Percentiles rank a stretch among this genome's conserved stretches.
Evolutionary conservation across 2,329 filamentous ascomycete genomes (phyloP).

Genomic region (Geosmithia putterillii): DNA sequence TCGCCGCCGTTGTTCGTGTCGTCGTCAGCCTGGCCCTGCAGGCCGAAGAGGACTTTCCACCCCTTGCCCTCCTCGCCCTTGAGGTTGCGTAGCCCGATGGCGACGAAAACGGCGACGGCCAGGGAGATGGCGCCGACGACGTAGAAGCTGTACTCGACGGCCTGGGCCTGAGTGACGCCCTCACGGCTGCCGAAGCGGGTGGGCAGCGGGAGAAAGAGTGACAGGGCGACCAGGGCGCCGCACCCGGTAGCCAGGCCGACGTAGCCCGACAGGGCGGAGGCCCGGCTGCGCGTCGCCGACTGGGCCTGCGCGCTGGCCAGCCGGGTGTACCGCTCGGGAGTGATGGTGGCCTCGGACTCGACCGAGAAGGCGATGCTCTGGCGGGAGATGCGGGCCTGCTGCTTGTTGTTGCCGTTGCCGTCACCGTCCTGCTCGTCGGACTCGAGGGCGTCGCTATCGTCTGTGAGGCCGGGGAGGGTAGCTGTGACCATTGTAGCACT

Average conservation of each 20-base stretch:
- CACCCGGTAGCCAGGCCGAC: constrained; percentile 90
- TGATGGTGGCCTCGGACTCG: constrained; percentile 65
- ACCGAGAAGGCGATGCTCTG: constrained; percentile 54
- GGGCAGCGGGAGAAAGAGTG: constrained; percentile 76
- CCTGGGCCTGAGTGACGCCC: constrained; percentile 59
- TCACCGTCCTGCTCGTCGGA: constrained; percentile 13
- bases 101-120: constrained; percentile 60
- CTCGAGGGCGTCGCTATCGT: constrained; percentile 19
- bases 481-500: constrained; percentile 94
- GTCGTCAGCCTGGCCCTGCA: constrained; percentile 12
- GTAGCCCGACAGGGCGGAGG: constrained; percentile 63
- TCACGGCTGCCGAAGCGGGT: constrained; percentile 60
- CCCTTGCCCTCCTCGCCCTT: constrained; percentile 69
- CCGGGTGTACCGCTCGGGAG: constrained; percentile 45
- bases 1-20: neutral
- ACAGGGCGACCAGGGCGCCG: constrained; percentile 75
- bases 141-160: constrained; percentile 79
- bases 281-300: constrained; percentile 22
- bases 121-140: constrained; percentile 66
- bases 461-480: constrained; percentile 63
- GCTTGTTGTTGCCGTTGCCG: constrained; percentile 11
- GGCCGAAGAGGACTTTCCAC: constrained; percentile 45
- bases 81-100: constrained; percentile 59
- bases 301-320: constrained; percentile 8
- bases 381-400: constrained; percentile 28